These are phyloP conservation scores for Rhodomyrtus tomentosa DNA, from an alignment of 345 rosid species.

Conservation along the genomic window DNA sequence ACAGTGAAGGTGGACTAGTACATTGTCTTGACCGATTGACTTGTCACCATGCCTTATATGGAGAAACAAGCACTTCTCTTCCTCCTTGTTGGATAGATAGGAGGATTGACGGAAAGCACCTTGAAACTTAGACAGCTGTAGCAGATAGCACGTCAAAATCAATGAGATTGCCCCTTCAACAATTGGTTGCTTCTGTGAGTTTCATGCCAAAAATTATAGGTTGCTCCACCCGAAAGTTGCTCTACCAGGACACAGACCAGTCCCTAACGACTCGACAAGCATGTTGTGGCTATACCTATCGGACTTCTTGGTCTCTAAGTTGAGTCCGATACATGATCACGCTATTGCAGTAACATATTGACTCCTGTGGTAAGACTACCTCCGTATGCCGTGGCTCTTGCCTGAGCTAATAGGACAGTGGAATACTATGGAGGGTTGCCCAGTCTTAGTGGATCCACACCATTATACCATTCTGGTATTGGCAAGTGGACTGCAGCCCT, in stretches of 20 bases:
- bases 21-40: background rate
- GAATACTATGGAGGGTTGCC: background rate
- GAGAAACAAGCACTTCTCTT: background rate
- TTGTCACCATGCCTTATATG: background rate
- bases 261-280: background rate
- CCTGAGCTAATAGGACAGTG: background rate
- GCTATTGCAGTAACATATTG: background rate
- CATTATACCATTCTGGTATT: background rate
- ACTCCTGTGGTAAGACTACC: background rate
- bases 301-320: background rate
- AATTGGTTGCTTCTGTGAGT: background rate
- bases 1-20: background rate
- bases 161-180: background rate
- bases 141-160: background rate
- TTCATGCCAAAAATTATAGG: background rate
- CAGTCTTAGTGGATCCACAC: background rate
- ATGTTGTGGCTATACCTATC: background rate
- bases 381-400: background rate
- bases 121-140: background rate
- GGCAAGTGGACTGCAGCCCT: background rate
- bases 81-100: background rate
- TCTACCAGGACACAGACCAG: background rate
- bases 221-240: background rate
- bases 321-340: accelerated
- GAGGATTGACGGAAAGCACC: background rate